phyloP scores from a whole-genome alignment of 2,329 filamentous ascomycete genomes.

The Penicillium vulpinum region DNA sequence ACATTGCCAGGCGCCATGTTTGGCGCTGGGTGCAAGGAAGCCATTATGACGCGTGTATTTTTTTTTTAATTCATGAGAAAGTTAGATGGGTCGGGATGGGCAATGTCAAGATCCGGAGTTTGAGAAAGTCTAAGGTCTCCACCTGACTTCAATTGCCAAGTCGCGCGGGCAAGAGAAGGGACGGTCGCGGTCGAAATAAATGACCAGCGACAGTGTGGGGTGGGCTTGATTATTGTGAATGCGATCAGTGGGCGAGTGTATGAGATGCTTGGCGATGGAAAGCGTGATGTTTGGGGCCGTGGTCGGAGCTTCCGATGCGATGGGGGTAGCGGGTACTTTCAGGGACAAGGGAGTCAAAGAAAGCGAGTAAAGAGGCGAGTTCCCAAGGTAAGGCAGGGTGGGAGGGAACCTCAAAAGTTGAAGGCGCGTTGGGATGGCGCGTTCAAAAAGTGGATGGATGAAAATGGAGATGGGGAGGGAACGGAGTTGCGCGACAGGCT shows the following conservation, averaged over 20 bases:
- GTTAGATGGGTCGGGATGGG: conserved; percentile 16
- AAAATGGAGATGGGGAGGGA: conserved; percentile 41
- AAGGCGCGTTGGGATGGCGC: conserved; percentile 33
- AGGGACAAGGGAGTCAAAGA: conserved; percentile 19
- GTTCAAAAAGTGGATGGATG: conserved; percentile 36
- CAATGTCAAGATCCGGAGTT: conserved; percentile 21
- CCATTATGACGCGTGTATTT: conserved; percentile 59
- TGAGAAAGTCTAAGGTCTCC: conserved; percentile 22
- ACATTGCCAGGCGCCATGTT: conserved; percentile 66
- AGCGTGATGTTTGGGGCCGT: conserved; percentile 34
- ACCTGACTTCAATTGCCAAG: conserved; percentile 19
- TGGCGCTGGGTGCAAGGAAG: conserved; percentile 73
- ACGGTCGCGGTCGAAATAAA: conserved; percentile 4
- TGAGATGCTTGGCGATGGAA: conserved; percentile 37
- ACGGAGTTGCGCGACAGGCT: conserved; percentile 41
- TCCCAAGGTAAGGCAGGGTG: conserved; percentile 24
- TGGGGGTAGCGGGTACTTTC: conserved; percentile 24
- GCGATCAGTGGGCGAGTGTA: conserved; percentile 27
- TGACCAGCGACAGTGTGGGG: conserved; percentile 22
- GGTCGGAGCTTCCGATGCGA: conserved; percentile 28
- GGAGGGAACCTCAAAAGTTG: conserved; percentile 23
- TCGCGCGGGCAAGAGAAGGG: conserved; percentile 28
- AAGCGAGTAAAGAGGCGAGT: conserved; percentile 21
- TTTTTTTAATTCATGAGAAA: conserved; percentile 35
- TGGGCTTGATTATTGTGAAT: conserved; percentile 26